Evolutionary conservation across 2,329 filamentous ascomycete species (phyloP), one percentile per base, ranked within the genome.

Genomic region (Fusarium vanettenii): DNA sequence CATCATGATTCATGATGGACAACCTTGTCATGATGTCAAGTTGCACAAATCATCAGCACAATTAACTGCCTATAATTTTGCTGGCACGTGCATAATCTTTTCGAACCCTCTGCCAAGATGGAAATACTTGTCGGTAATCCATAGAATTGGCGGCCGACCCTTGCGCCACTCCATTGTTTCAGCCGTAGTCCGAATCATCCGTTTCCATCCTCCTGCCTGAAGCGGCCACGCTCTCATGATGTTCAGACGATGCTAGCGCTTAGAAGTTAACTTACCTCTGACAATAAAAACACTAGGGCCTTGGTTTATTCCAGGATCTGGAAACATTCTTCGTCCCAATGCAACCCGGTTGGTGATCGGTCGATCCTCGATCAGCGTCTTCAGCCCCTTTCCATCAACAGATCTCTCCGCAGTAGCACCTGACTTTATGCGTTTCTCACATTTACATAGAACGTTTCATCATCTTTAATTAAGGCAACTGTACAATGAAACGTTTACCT

Each of bases 181-280:
- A 64, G 48, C 27, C 33, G 10, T 25, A 5, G 6, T 5, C 35
- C 48, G 27, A 33, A 43, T 33, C 35, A 57, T 64, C 48, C 48
- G 61, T 64, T 57, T 35, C 16, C 18, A 64, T 57, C 48, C 61
- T 56, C 61, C 35, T 64, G 48, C 48, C 35, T 43, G 48, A 64
- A 57, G 27, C 25, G 48, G 45, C 33, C 33, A 56, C 20, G 14
- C 39, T 56, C 45, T 56, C 16, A 18, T 9, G 2, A 56, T 41
- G 10, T 64, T 41, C 45, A 41, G 45, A 56, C 8, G n/a, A 57
- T 64, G 13, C 27, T 43, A 64, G 61, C 14, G 61, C 61, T 57
- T 29, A 48, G 48, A 37, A n/a, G 6, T 29, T 39, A 50, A 64
- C 45, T 64, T 67, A 67, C 10, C 65, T 67, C 39, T 41, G 59